Percentiles rank a stretch among this genome's conserved stretches.
Conservation (phyloP, 805 yeast species). For the Vanderwaltozyma tropicalis region DNA sequence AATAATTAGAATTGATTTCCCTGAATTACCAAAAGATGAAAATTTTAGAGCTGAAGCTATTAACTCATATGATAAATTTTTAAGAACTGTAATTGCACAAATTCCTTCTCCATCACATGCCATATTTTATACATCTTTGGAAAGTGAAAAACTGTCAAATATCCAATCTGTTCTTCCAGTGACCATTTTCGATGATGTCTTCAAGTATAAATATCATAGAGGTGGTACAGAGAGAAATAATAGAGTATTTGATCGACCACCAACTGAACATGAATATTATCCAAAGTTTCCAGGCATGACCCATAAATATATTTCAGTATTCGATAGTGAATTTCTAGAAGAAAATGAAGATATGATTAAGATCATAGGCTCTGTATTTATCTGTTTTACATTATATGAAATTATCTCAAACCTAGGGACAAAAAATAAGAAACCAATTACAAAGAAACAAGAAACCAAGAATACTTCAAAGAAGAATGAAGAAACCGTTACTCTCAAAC, state of each 20-base stretch:
- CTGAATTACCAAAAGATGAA: conserved; percentile 35
- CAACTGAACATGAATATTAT: conserved; percentile 24
- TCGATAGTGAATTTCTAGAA: conserved; percentile 17
- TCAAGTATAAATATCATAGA: conserved; percentile 39
- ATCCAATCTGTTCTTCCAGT: conserved; percentile 14
- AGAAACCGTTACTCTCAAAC: no score
- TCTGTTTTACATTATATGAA: conserved; percentile 12
- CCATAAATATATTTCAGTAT: conserved; percentile 9
- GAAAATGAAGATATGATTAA: conserved; percentile 15
- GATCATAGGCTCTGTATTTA: conserved; percentile 9
- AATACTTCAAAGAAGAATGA: no score
- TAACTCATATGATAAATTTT: conserved; percentile 32
- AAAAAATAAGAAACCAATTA: neutral
- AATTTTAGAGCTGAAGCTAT: conserved; percentile 27
- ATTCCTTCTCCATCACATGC: conserved; percentile 67
- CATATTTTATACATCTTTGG: conserved; percentile 43
- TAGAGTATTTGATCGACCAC: conserved; percentile 25
- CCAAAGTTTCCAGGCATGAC: conserved; percentile 19
- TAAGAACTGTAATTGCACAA: conserved; percentile 50
- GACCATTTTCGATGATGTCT: conserved; percentile 46
- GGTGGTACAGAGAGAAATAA: conserved; percentile 48
- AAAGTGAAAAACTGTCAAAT: conserved; percentile 18
- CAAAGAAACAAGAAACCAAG: neutral
- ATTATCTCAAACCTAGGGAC: neutral
- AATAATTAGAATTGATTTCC: conserved; percentile 49